Evolutionary conservation across 2,329 filamentous ascomycete species (phyloP), one percentile per base, ranked within the genome.

Genomic region (Teratosphaeria viscida): DNA sequence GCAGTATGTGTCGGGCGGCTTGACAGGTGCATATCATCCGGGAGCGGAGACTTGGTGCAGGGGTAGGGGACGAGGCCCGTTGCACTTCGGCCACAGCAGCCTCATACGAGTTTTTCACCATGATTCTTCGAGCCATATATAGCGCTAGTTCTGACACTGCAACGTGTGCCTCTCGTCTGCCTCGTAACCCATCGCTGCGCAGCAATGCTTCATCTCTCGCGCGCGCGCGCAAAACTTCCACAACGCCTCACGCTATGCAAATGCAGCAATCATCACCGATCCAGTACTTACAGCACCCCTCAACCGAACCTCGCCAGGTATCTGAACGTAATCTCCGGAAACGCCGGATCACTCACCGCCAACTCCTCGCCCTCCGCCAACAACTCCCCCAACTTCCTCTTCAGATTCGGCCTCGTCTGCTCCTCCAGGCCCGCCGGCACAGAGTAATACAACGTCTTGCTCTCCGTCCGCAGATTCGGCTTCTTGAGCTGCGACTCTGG

Each of bases 401-500:
- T 79, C 63, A 99, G 77, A 71, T 99, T 97, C 1, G 85, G 84
- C 58, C 90, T 80, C 1, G 92, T 96, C 76, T 90, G 84, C 75
- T 90, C 85, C 71, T 96, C 90, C 58, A 99, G 77, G 63, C 88
- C 84, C 5, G 86, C 85, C 1, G 94, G 91, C 32, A 82, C 85
- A 66, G 91, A 90, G 81, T 95, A 94, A 73, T 96, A 99, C 52
- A 99, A 80, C 3, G 90, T 94, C 78, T 88, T 94, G 58, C 84
- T 83, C 66, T 92, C 86, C 0, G 84, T 84, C 55, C 91, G 83
- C 66, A 99, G 82, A 6, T 90, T 95, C 0, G 94, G 92, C 72
- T 91, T 92, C 81, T 96, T 97, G 58, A 99, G 81, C 75, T 97
- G 94, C 60, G 91, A 86, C 73, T 96, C 92, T 2, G 94, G 89